Base-by-base conservation (phyloP, 495 filamentous ascomycete genomes). In the Penicillium parvum region DNA sequence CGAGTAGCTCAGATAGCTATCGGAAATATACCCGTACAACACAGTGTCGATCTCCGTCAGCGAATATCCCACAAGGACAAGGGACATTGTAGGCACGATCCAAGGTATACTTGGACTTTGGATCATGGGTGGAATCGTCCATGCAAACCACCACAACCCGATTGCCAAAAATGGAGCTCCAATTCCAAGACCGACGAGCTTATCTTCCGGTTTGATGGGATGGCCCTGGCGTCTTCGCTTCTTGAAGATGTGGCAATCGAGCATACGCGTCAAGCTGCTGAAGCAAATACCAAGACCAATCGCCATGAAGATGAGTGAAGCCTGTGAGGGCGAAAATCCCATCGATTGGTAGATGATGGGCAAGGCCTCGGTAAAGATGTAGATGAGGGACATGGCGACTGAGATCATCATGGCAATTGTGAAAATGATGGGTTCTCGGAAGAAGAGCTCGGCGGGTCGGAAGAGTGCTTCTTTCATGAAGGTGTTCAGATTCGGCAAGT, bases 331-430 rank as follows among this genome's bases (percentile, higher is more conserved):
- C 2, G 49, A 40, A 38, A 76, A 68, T 5, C 67, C 71, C 50
- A 73, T 68, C 0, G 57, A 52, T 18, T 60, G 46, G 41, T 72
- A 78, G 20, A 79, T 65, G 1, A 63, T 57, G 0, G 61, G 64
- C 0, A 76, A 47, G 5, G 71, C 68, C 53, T 77, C 71, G 2
- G 74, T 72, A 47, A 77, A 78, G 8, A 78, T 71, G 39, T 77
- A 80, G 23, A 78, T 68, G n/a, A 78, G 55, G 2, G 66, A 72
- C 46, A 68, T 71, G 17, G 66, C 66, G 8, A 70, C 47, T 10
- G 74, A 69, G 7, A 63, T 66, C 55, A 74, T 70, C 23, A 69
- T 53, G 3, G 73, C 57, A 10, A 72, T 65, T 4, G 65, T 51
- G 35, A 72, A 64, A 14, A 78, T 68, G 21, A 78, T 72, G 10